phyloP scores from a whole-genome alignment of 2,329 filamentous ascomycete genomes.

The Penicillium sp. region DNA sequence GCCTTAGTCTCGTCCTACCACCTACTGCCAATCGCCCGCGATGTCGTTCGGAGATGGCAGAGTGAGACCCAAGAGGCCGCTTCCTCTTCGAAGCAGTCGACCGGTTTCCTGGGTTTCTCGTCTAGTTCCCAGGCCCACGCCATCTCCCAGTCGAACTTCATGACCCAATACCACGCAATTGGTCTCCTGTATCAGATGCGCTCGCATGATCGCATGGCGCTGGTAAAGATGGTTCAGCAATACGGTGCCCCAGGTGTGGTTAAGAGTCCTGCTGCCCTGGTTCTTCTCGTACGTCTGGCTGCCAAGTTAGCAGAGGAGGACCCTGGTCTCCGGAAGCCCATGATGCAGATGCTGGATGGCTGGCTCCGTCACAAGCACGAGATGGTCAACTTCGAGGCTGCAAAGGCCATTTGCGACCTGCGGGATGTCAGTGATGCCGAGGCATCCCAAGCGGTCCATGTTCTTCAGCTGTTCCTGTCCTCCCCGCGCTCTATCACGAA shows the following conservation, averaged over 20 bases:
- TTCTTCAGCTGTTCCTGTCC: constrained; percentile 93
- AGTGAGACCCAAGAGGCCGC: constrained; percentile 98
- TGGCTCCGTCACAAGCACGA: constrained; percentile 99
- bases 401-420: constrained; percentile 96
- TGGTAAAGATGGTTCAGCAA: constrained; percentile 99
- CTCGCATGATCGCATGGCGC: constrained; percentile 93
- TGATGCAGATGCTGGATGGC: constrained; percentile 95
- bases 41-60: constrained; percentile 96
- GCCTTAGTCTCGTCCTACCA: constrained; percentile 97
- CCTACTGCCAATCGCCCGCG: constrained; percentile 90
- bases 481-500: constrained; percentile 95
- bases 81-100: constrained; percentile 82
- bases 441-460: constrained; percentile 88
- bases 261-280: constrained; percentile 90
- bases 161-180: constrained; percentile 98
- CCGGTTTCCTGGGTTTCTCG: constrained; percentile 92
- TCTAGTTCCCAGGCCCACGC: constrained; percentile 73
- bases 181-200: constrained; percentile 98
- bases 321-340: constrained; percentile 82
- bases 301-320: constrained; percentile 96
- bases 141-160: constrained; percentile 82
- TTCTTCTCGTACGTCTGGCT: constrained; percentile 90
- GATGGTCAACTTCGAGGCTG: constrained; percentile 99
- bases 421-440: constrained; percentile 90
- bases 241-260: constrained; percentile 89